A percentile compares a stretch with the other conserved stretches of the same genome.
These are phyloP conservation scores for Dillenia turbinata DNA, from an alignment of 164 flowering plant genomes.

Conservation along the genomic window DNA sequence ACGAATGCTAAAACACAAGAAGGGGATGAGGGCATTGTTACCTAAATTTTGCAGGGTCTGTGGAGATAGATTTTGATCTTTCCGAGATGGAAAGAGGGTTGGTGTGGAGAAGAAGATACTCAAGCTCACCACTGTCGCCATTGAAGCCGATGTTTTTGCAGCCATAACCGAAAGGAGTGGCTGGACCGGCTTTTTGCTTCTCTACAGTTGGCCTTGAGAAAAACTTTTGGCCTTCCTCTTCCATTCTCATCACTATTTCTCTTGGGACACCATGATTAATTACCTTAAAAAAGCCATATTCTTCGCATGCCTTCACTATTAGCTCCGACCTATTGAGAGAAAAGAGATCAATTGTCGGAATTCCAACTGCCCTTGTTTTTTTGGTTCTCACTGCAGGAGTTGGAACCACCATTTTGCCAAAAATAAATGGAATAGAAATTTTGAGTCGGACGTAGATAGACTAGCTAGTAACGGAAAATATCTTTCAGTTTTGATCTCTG, in stretches of 20 bases:
- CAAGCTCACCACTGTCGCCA: constrained; percentile 74
- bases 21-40: constrained; percentile 3
- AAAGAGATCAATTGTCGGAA: constrained; percentile 43
- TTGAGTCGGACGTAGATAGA: no score
- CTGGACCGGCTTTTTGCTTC: constrained; percentile 45
- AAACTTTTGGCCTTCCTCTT: constrained; percentile 38
- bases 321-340: constrained; percentile 17
- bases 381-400: constrained; percentile 22
- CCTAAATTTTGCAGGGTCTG: constrained; percentile 55
- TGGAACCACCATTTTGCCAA: constrained; percentile 30
- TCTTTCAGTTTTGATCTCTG: no score
- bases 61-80: constrained; percentile 30
- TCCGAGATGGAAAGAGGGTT: constrained; percentile 34
- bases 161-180: constrained; percentile 63
- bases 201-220: constrained; percentile 34
- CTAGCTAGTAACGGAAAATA: no score
- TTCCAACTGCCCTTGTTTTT: constrained; percentile 27
- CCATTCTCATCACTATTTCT: constrained; percentile 29
- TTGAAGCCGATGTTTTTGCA: constrained; percentile 55
- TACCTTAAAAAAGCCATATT: constrained; percentile 55
- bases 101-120: constrained; percentile 54
- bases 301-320: constrained; percentile 48
- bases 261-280: constrained; percentile 44
- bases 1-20: no score
- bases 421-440: no score